Percentiles rank a stretch among this genome's conserved stretches.
phyloP scores from a whole-genome alignment of 1,139 yeast genomes.

The Scheffersomyces lignicola region DNA sequence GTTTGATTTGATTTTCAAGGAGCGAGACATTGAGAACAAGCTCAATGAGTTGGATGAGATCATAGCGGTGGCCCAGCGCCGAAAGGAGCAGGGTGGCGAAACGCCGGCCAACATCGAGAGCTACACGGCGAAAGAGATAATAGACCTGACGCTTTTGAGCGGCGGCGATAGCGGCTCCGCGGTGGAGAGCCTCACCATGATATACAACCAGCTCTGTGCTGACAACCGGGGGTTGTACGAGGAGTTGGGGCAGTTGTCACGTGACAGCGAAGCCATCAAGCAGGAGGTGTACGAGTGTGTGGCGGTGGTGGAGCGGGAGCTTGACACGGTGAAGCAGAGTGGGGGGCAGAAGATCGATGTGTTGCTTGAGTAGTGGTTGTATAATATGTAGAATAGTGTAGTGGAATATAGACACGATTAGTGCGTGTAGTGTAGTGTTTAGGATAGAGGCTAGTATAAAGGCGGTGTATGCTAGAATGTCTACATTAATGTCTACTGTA shows the following conservation, averaged over 20 bases:
- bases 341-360: no score
- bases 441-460: no score
- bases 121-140: conserved; percentile 33
- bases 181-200: conserved; percentile 31
- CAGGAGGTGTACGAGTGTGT: conserved; percentile 24
- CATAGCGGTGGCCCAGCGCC: conserved; percentile 50
- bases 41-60: conserved; percentile 67
- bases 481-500: no score
- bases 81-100: conserved; percentile 21
- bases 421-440: no score
- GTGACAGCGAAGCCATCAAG: conserved; percentile 23
- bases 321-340: no score
- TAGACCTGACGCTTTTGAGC: conserved; percentile 31
- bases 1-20: conserved; percentile 64
- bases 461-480: no score
- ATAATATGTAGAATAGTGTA: no score
- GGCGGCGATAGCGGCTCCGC: conserved; percentile 25
- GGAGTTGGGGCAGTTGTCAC: conserved; percentile 22
- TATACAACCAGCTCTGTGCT: conserved; percentile 34
- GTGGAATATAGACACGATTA: no score
- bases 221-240: conserved; percentile 36
- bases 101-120: conserved; percentile 32
- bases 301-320: conserved; percentile 26
- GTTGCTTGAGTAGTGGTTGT: no score
- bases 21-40: conserved; percentile 57